A percentile compares a stretch with the other conserved stretches of the same genome.
Evolutionary conservation across 345 rosid species (phyloP).

Genomic region (Combretum micranthum): DNA sequence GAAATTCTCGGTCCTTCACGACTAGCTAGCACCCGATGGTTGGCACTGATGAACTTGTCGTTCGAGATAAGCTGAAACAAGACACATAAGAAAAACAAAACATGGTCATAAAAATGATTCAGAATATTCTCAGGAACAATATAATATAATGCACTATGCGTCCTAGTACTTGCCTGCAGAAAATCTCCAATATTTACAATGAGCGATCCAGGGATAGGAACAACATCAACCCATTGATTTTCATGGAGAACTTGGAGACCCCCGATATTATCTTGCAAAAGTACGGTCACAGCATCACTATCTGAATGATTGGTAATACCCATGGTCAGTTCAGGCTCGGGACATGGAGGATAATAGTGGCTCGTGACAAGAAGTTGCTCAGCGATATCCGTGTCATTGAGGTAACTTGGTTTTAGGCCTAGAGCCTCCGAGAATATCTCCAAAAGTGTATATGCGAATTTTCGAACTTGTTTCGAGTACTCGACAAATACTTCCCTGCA

Average conservation of each 20-base stretch:
- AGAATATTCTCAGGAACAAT: background rate
- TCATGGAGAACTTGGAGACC: slow-evolving; percentile 47
- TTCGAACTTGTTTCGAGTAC: slow-evolving; percentile 9
- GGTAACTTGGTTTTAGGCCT: slow-evolving; percentile 12
- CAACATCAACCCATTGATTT: slow-evolving; percentile 43
- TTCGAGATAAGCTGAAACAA: slow-evolving; percentile 32
- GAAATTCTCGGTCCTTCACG: slow-evolving; percentile 28
- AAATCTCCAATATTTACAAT: slow-evolving; percentile 45
- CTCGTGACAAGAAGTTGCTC: slow-evolving; percentile 12
- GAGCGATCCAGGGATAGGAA: slow-evolving; percentile 30
- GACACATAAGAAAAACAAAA: background rate
- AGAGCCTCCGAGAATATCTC: slow-evolving; percentile 19
- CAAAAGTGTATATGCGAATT: slow-evolving; percentile 6
- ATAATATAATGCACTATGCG: too few relatives aligned
- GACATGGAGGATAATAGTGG: slow-evolving; percentile 34
- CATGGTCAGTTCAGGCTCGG: slow-evolving; percentile 27
- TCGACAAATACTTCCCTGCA: slow-evolving; percentile 6
- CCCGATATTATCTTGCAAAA: slow-evolving; percentile 37
- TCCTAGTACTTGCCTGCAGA: slow-evolving; percentile 29
- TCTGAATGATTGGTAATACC: slow-evolving; percentile 43
- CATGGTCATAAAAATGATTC: background rate
- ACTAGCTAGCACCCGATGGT: slow-evolving; percentile 40
- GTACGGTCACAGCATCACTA: slow-evolving; percentile 35
- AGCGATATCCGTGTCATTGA: slow-evolving; percentile 6
- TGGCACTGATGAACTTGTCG: slow-evolving; percentile 31